Conservation (phyloP, 306 rosid species). For the Gynostemma pentaphyllum region DNA sequence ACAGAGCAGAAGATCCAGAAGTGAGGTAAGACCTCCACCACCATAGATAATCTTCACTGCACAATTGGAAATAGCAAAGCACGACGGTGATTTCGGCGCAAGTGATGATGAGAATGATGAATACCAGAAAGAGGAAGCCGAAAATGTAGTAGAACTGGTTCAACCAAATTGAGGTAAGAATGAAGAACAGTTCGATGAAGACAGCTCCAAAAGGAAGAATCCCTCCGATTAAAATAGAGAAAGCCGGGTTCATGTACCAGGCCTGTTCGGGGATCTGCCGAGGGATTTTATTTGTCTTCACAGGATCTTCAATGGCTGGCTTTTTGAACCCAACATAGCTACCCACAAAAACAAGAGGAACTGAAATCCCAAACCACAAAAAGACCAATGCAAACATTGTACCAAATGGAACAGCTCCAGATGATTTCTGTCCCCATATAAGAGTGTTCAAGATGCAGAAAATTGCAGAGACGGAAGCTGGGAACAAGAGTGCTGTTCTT, state of each 20-base stretch:
- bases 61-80: no score
- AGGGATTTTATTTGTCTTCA: conserved; percentile 93
- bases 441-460: conserved; percentile 66
- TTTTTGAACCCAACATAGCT: conserved; percentile 83
- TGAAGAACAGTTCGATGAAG: conserved; percentile 90
- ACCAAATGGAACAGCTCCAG: conserved; percentile 95
- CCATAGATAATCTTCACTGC: conserved; percentile 97
- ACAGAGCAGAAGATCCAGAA: conserved; percentile 86
- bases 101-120: conserved; percentile 67
- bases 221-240: conserved; percentile 77
- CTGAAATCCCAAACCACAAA: conserved; percentile 90
- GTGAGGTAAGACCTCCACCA: conserved; percentile 98
- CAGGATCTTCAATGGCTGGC: conserved; percentile 85
- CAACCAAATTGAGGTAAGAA: conserved; percentile 93
- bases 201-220: no score
- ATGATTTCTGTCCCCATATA: conserved; percentile 92
- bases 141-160: conserved; percentile 97
- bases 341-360: conserved; percentile 89
- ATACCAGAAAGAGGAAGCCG: conserved; percentile 89
- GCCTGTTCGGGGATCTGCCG: conserved; percentile 98
- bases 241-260: conserved; percentile 89
- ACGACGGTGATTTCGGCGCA: conserved; percentile 89
- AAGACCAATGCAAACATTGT: conserved; percentile 89
- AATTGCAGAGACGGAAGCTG: conserved; percentile 57
- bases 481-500: conserved; percentile 72